Evolutionary conservation across 139 green algal genomes (phyloP).

Genomic region (Micractinium conductrix): DNA sequence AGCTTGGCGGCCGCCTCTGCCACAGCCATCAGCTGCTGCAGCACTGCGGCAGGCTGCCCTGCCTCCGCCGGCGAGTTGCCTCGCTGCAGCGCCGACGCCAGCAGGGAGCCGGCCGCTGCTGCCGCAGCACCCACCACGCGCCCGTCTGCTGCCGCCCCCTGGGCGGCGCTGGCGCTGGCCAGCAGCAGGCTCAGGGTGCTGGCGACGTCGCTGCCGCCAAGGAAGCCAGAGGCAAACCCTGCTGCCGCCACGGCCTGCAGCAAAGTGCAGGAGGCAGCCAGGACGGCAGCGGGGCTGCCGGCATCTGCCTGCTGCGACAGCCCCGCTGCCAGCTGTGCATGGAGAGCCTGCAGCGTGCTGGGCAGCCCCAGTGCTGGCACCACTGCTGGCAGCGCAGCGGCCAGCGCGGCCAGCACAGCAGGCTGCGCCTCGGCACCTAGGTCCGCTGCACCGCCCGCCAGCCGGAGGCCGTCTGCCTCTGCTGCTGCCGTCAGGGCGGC

Average conservation of each 20-base stretch:
- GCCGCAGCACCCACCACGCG: neutral
- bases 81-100: neutral
- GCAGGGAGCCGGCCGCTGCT: neutral
- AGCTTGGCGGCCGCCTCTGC: neutral
- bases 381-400: neutral
- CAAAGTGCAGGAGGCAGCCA: neutral
- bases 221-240: neutral
- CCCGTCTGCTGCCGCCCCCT: neutral
- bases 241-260: neutral
- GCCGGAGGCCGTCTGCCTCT: neutral
- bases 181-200: neutral
- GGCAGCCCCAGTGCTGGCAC: neutral
- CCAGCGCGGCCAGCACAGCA: neutral
- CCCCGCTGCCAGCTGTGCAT: neutral
- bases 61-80: neutral
- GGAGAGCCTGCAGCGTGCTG: neutral
- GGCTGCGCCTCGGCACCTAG: neutral
- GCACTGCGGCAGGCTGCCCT: no score
- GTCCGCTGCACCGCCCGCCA: neutral
- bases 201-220: neutral
- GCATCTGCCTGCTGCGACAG: neutral
- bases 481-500: neutral
- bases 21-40: neutral
- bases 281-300: neutral
- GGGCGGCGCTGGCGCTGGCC: neutral